Conservation (phyloP, 176 grass and related monocot species). For the Musa itinerans region DNA sequence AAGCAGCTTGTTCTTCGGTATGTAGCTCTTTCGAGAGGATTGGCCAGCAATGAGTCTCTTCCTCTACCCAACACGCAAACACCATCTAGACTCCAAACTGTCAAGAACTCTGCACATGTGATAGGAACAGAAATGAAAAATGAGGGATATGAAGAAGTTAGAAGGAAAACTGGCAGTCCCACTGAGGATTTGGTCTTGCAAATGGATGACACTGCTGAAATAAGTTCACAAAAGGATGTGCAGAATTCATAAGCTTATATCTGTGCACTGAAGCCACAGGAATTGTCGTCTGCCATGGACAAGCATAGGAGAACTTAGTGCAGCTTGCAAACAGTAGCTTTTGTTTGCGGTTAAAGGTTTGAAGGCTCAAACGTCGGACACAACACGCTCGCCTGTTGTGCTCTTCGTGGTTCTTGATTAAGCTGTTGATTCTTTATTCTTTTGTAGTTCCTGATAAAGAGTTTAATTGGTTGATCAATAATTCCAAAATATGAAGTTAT, state of each 20-base stretch:
- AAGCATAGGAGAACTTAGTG: not conserved
- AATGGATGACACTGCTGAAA: not conserved
- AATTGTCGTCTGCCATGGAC: not conserved
- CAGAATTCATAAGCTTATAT: not conserved
- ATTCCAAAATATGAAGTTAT: too few species aligned
- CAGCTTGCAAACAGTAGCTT: not conserved
- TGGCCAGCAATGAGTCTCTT: constrained; percentile 34
- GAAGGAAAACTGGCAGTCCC: not conserved
- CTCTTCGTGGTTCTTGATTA: not conserved
- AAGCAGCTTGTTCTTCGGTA: constrained; percentile 74
- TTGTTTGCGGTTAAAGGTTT: not conserved
- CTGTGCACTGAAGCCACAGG: not conserved
- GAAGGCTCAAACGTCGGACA: not conserved
- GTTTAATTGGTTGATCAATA: too few species aligned
- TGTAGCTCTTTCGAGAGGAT: constrained; percentile 64
- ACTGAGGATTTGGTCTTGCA: not conserved
- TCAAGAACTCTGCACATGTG: constrained; percentile 29
- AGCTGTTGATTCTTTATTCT: not conserved
- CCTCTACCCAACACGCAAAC: constrained; percentile 21
- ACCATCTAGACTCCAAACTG: constrained; percentile 18
- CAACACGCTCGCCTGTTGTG: not conserved
- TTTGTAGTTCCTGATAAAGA: not conserved
- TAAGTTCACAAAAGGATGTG: not conserved
- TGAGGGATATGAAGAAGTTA: not conserved
- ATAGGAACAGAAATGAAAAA: constrained; percentile 18